Evolutionary conservation across 441 rosid genomes (phyloP).

Genomic region (Omphalea diandra): DNA sequence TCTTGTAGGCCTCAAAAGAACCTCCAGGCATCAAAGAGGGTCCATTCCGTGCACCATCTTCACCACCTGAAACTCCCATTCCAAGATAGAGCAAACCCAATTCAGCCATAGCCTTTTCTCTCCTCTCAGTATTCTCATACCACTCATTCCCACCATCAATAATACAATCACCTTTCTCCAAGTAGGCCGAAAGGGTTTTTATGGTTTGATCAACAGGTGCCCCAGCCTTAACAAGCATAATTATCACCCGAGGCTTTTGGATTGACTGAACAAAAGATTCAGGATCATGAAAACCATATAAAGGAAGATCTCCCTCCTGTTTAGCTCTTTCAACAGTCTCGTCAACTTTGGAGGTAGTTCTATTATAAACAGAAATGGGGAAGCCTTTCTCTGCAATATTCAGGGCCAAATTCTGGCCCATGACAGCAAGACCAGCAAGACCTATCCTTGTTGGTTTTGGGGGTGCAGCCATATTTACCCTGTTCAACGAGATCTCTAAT

Average conservation of each 20-base stretch:
- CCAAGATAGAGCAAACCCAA: conserved; percentile 84
- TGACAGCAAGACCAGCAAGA: conserved; percentile 91
- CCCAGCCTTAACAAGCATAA: conserved; percentile 96
- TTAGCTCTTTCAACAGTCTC: conserved; percentile 91
- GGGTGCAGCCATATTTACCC: conserved; percentile 49
- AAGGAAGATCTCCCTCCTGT: conserved; percentile 73
- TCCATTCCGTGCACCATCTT: conserved; percentile 90
- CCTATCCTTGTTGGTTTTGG: conserved; percentile 71
- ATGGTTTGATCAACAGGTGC: conserved; percentile 90
- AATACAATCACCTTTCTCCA: conserved; percentile 92
- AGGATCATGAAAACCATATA: conserved; percentile 85
- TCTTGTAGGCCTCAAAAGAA: conserved; percentile 78
- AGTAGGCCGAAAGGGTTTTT: conserved; percentile 67
- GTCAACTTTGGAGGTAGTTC: conserved; percentile 84
- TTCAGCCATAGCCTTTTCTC: conserved; percentile 68
- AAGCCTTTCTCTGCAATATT: conserved; percentile 96
- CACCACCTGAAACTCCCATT: conserved; percentile 98
- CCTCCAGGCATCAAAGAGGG: conserved; percentile 99
- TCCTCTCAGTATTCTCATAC: conserved; percentile 96
- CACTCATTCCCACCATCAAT: conserved; percentile 96
- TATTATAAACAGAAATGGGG: conserved; percentile 89
- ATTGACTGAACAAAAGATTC: conserved; percentile 74
- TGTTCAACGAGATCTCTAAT: conserved; percentile 26
- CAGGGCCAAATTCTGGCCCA: conserved; percentile 97
- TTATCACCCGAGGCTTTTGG: conserved; percentile 85